Conservation (phyloP, 805 yeast genomes). For the Wickerhamomyces rabaulensis region DNA sequence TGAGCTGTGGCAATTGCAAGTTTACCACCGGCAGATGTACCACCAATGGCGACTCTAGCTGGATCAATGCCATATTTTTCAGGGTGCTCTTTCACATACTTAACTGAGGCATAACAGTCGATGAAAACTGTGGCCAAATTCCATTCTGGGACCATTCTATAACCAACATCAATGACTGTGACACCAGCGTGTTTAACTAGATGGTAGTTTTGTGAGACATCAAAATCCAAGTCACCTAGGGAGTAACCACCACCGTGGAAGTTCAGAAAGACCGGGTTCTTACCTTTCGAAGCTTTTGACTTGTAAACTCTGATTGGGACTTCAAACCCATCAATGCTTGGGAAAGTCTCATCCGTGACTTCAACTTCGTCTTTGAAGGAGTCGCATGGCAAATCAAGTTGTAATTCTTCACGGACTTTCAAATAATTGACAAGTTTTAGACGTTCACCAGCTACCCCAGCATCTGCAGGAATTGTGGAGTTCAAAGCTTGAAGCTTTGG, state of each 20-base stretch:
- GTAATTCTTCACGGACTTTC: neutral
- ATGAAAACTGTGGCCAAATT: constrained; percentile 41
- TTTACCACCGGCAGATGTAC: constrained; percentile 3
- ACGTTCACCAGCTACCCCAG: neutral
- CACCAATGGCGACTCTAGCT: constrained; percentile 1
- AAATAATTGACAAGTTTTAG: neutral
- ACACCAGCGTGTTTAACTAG: constrained; percentile 2
- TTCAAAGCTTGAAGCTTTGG: neutral
- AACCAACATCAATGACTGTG: constrained; percentile 38
- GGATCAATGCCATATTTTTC: neutral
- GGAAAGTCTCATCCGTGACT: neutral
- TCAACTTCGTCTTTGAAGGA: neutral
- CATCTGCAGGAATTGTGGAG: neutral
- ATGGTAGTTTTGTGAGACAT: constrained; percentile 3
- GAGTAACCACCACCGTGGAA: constrained; percentile 8
- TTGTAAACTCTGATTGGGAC: neutral
- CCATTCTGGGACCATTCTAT: constrained; percentile 43
- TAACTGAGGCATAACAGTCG: constrained; percentile 32
- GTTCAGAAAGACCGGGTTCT: constrained; percentile 1
- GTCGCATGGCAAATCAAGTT: neutral
- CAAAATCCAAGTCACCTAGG: constrained; percentile 1
- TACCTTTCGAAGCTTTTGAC: neutral
- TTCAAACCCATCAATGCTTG: neutral
- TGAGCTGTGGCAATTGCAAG: neutral
- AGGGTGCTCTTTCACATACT: neutral